These are phyloP conservation scores for Mycena pura DNA, from an alignment of 768 basidiomycete species.

Conservation along the genomic window DNA sequence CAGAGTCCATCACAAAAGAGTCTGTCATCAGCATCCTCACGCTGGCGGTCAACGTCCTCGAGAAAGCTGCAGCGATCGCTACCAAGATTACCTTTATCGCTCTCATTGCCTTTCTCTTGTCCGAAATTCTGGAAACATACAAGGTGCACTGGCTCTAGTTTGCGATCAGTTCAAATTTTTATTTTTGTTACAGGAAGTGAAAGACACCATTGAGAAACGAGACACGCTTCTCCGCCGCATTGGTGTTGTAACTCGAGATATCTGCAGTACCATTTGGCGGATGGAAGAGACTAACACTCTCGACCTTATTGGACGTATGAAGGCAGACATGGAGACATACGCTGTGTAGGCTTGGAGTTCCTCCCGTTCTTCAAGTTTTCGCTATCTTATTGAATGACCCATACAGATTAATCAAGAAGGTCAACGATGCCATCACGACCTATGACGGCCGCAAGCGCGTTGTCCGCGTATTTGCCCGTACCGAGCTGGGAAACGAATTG, in stretches of 20 bases:
- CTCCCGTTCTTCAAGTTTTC: background rate
- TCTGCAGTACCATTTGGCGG: background rate
- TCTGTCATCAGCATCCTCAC: no score
- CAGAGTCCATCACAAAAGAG: no score
- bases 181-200: no score
- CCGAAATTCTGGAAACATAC: background rate
- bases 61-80: background rate
- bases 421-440: background rate
- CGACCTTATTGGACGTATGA: background rate
- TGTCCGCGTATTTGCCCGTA: background rate
- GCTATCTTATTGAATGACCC: background rate
- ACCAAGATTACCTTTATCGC: background rate
- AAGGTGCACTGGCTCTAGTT: no score
- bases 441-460: background rate
- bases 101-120: background rate
- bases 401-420: background rate
- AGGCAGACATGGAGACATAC: background rate
- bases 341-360: no score
- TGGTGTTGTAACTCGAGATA: background rate
- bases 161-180: no score
- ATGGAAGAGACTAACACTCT: background rate
- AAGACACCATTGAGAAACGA: constrained; percentile 1
- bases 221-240: background rate
- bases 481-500: background rate
- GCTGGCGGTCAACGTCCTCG: background rate